These are phyloP conservation scores for Coniophora puteana DNA, from an alignment of 1,284 basidiomycete species.

Conservation along the genomic window DNA sequence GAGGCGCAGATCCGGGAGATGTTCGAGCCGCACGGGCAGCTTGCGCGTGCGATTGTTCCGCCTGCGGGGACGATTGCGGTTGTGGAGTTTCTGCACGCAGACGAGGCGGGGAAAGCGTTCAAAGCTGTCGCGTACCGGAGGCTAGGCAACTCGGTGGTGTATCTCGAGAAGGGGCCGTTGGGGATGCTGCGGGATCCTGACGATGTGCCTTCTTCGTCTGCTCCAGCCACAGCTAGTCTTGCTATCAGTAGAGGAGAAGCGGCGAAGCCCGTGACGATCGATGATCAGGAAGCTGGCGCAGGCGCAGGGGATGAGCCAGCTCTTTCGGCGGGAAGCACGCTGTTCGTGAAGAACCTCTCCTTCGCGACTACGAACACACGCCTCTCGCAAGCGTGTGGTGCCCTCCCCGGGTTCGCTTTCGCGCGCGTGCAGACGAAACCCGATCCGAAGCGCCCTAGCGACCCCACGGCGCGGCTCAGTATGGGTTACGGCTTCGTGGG, in stretches of 20 bases:
- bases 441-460: constrained; percentile 69
- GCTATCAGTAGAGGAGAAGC: no score
- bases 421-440: constrained; percentile 91
- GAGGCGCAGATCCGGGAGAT: constrained; percentile 71
- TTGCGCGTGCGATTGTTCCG: constrained; percentile 81
- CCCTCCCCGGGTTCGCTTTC: constrained; percentile 82
- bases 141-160: constrained; percentile 86
- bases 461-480: constrained; percentile 57
- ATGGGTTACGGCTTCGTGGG: constrained; percentile 98
- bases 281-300: constrained; percentile 31
- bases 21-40: constrained; percentile 75
- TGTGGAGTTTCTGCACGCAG: constrained; percentile 77
- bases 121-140: constrained; percentile 83
- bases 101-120: constrained; percentile 77
- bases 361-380: constrained; percentile 85
- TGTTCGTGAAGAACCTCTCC: constrained; percentile 94
- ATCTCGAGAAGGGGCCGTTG: constrained; percentile 89
- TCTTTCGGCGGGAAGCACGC: constrained; percentile 71
- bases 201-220: neutral
- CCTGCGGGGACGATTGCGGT: constrained; percentile 94
- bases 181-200: constrained; percentile 63
- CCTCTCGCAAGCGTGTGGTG: constrained; percentile 69
- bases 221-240: constrained; percentile 11
- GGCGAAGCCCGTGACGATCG: constrained; percentile 42
- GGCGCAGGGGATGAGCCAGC: constrained; percentile 39